phyloP scores from a whole-genome alignment of 352 stramenopile species.

The Phytophthora litchii region DNA sequence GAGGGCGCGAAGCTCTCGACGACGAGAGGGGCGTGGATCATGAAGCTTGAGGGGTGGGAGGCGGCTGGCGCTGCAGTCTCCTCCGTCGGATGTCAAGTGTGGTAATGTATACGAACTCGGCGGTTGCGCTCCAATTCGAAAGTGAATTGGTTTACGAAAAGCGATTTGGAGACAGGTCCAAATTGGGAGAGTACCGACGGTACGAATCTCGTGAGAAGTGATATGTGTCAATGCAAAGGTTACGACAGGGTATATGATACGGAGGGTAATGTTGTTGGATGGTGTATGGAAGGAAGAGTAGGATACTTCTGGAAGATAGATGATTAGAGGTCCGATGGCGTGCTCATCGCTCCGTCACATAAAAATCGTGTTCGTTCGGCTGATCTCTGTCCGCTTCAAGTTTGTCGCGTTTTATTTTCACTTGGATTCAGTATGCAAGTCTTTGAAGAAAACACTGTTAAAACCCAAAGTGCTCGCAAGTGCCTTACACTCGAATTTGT shows the following conservation, averaged over 20 bases:
- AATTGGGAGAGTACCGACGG: conserved; percentile 16
- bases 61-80: conserved; percentile 24
- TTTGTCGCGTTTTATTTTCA: conserved; percentile 20
- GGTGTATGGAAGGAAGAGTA: not conserved
- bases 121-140: conserved; percentile 25
- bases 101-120: conserved; percentile 4
- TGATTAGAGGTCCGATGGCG: not conserved
- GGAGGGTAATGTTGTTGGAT: not conserved
- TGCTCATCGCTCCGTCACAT: conserved; percentile 41
- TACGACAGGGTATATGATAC: not conserved
- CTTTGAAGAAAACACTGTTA: conserved; percentile 12
- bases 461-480: conserved; percentile 1
- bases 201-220: conserved; percentile 3
- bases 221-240: not conserved
- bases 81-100: conserved; percentile 1
- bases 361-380: conserved; percentile 15
- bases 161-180: conserved; percentile 9
- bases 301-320: not conserved
- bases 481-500: too few relatives aligned
- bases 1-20: conserved; percentile 21
- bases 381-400: conserved; percentile 27
- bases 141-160: conserved; percentile 7
- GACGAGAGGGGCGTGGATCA: conserved; percentile 32
- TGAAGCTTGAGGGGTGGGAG: conserved; percentile 9
- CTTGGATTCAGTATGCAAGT: conserved; percentile 14